phyloP scores from a whole-genome alignment of 805 yeast genomes.

The Sugiyamaella marilandica region DNA sequence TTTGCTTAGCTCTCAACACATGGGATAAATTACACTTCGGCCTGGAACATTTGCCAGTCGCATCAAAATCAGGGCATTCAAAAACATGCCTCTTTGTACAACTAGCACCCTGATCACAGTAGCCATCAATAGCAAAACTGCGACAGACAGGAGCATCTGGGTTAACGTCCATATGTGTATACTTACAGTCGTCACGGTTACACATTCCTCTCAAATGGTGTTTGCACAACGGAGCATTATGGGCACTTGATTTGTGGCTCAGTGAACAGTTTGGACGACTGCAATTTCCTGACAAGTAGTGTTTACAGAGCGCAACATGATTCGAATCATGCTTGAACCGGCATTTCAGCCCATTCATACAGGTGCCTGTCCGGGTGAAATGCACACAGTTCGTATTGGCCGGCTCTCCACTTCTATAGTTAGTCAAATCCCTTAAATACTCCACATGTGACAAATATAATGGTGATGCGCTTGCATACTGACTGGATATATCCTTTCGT shows the following conservation, averaged over 20 bases:
- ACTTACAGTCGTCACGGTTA: conserved; percentile 47
- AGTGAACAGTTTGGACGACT: conserved; percentile 44
- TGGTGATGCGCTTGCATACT: conserved; percentile 1
- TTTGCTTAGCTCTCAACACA: conserved; percentile 30
- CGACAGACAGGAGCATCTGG: conserved; percentile 51
- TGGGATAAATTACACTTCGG: conserved; percentile 52
- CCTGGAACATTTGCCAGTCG: conserved; percentile 53
- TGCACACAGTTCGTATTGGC: conserved; percentile 8
- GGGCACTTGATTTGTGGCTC: conserved; percentile 54
- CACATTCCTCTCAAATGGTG: conserved; percentile 48
- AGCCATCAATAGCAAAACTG: conserved; percentile 63
- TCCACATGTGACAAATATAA: not conserved
- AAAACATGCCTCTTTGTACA: conserved; percentile 56
- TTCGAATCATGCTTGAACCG: conserved; percentile 47
- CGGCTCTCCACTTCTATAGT: not conserved
- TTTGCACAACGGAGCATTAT: conserved; percentile 56
- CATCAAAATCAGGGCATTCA: conserved; percentile 69
- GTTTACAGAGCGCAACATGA: conserved; percentile 53
- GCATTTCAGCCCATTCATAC: conserved; percentile 51
- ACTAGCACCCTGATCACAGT: conserved; percentile 54
- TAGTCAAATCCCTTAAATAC: not conserved
- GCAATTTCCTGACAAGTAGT: conserved; percentile 47
- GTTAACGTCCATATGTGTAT: conserved; percentile 43
- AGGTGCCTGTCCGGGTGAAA: conserved; percentile 37
- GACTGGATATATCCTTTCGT: not conserved